Evolutionary conservation across 1,139 yeast genomes (phyloP).

Genomic region (Pneumocystis canis): DNA sequence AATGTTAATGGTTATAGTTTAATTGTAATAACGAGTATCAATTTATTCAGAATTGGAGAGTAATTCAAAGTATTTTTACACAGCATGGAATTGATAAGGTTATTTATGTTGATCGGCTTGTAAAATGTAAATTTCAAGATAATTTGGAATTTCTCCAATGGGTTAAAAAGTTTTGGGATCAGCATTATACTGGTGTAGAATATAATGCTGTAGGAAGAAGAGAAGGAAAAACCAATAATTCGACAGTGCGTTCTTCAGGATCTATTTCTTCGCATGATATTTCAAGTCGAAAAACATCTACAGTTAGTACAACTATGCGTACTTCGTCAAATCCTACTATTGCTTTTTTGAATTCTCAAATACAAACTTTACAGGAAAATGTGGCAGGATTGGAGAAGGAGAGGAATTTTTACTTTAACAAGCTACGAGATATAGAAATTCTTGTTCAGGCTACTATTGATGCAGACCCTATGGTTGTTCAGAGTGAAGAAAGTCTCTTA

Average conservation of each 20-base stretch:
- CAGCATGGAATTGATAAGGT: slow-evolving; percentile 57
- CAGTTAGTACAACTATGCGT: slow-evolving; percentile 6
- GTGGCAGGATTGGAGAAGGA: slow-evolving; percentile 37
- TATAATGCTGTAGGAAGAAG: slow-evolving; percentile 57
- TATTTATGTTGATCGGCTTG: slow-evolving; percentile 66
- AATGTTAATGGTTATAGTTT: slow-evolving; percentile 26
- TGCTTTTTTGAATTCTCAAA: slow-evolving; percentile 16
- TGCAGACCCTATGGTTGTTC: slow-evolving; percentile 28
- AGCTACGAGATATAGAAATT: slow-evolving; percentile 76
- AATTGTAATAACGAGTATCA: slow-evolving; percentile 63
- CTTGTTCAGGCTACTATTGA: slow-evolving; percentile 52
- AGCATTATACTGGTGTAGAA: slow-evolving; percentile 48
- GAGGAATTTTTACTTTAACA: slow-evolving; percentile 78
- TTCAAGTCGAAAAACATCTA: slow-evolving; percentile 1
- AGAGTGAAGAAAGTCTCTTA: slow-evolving; percentile 31
- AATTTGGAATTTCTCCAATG: slow-evolving; percentile 88
- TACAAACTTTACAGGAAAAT: slow-evolving; percentile 17
- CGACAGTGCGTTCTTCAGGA: slow-evolving; percentile 8
- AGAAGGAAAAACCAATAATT: slow-evolving; percentile 17
- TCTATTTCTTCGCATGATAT: not conserved
- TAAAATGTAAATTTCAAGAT: slow-evolving; percentile 84
- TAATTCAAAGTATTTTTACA: slow-evolving; percentile 63
- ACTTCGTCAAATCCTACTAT: slow-evolving; percentile 5
- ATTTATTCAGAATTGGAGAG: slow-evolving; percentile 63
- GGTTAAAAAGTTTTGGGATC: slow-evolving; percentile 73